Evolutionary conservation across 1,284 basidiomycete genomes (phyloP), one percentile per base, ranked within the genome.

Genomic region (Irpex sp.): DNA sequence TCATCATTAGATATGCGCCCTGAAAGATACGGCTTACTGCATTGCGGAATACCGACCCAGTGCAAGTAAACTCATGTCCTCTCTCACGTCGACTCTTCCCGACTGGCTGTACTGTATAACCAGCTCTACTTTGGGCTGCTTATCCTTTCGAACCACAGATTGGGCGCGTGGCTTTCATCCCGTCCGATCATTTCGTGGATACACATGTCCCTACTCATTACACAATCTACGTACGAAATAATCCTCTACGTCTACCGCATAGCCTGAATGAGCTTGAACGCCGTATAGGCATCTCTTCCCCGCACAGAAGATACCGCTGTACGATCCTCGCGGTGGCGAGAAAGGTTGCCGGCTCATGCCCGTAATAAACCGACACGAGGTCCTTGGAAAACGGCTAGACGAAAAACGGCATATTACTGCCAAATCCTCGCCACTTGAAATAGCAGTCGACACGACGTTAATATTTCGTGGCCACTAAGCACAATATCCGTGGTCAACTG

Each of bases 171-270:
- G 23, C 23, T 33, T 33, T 54, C 18, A 8, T 18, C 12, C 9
- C 21, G n/a, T 54, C 52, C 52, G 52, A 54, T 54, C 52, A 54
- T 54, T 54, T 54, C 52, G 52, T 54, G 52, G 52, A 54, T 54
- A 54, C 52, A 54, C 52, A 54, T 54, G 52, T 54, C 52, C 28
- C 52, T 54, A 54, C 52, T 54, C 52, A 8, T 12, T 16, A 49
- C 48, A n/a, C 19, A 18, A 8, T 10, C 8, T 16, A 16, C 9
- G 16, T 12, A 42, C 10, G 9, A 12, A 42, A 12, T 42, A 12
- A 42, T 42, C 39, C 16, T 42, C 39, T 23, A 23, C 23, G 23
- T 23, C 23, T 23, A 23, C 23, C 23, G 23, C 23, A 23, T 23
- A 23, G 23, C 23, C 23, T 23, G 23, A 23, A 23, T 23, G 23